A percentile compares a stretch with the other conserved stretches of the same genome.
These are phyloP conservation scores for Candida ficus DNA, from an alignment of 805 yeast species.

Conservation along the genomic window DNA sequence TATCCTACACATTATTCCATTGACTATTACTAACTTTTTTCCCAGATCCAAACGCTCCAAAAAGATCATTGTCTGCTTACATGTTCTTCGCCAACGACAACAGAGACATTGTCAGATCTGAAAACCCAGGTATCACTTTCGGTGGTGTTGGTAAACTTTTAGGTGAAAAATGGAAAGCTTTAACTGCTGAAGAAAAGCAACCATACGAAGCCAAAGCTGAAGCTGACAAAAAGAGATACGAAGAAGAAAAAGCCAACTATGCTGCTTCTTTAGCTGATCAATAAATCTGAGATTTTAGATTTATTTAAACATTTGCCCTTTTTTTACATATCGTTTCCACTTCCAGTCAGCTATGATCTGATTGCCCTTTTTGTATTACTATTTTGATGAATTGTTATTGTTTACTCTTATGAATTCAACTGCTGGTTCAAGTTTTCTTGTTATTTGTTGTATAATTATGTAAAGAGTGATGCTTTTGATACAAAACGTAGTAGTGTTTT, in stretches of 20 bases:
- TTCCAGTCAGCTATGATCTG: too few species aligned
- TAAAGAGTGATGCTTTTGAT: not conserved
- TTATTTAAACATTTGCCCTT: not conserved
- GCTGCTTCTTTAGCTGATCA: slow-evolving; percentile 3
- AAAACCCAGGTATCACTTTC: slow-evolving; percentile 92
- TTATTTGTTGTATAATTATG: not conserved
- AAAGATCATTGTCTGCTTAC: slow-evolving; percentile 96
- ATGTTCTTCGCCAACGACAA: slow-evolving; percentile 98
- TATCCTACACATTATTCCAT: not conserved
- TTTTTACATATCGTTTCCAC: not conserved
- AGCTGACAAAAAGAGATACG: slow-evolving; percentile 96
- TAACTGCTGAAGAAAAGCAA: slow-evolving; percentile 72
- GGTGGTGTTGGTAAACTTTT: slow-evolving; percentile 93
- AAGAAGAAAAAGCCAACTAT: slow-evolving; percentile 89
- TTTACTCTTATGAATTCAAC: not conserved
- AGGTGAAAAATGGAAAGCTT: slow-evolving; percentile 96
- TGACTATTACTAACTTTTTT: slow-evolving; percentile 6
- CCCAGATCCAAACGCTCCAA: slow-evolving; percentile 93
- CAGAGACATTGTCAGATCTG: slow-evolving; percentile 93
- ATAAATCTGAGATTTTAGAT: too few species aligned
- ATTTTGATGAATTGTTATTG: not conserved
- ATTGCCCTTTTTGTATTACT: not conserved
- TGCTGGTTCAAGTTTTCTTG: not conserved
- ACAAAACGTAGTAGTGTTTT: too few species aligned
- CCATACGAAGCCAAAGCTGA: slow-evolving; percentile 94